Conservation (phyloP, 2,329 filamentous ascomycete species). For the Ophiocordyceps polyrhachis-furcata region DNA sequence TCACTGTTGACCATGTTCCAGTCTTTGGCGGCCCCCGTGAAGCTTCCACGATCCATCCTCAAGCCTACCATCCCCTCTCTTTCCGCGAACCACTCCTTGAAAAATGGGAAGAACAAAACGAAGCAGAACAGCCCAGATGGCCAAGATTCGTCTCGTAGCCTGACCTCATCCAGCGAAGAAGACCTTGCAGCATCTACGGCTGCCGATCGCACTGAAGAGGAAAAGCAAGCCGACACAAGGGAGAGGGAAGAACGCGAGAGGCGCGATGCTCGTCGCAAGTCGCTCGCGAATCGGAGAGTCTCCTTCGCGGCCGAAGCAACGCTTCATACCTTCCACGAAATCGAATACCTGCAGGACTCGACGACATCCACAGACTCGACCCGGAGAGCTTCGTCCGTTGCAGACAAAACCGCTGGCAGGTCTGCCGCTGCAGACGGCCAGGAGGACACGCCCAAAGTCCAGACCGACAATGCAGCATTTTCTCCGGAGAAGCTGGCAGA, state of each 20-base stretch:
- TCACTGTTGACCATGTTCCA: slow-evolving; percentile 11
- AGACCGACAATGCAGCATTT: slow-evolving; percentile 35
- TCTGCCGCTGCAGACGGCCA: slow-evolving; percentile 18
- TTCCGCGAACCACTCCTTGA: slow-evolving; percentile 47
- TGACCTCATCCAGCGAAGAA: neutral
- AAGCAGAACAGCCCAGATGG: neutral
- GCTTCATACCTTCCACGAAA: slow-evolving; percentile 88
- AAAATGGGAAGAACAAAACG: slow-evolving; percentile 12
- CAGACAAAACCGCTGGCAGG: slow-evolving; percentile 9
- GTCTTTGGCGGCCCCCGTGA: slow-evolving; percentile 35
- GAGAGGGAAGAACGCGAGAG: slow-evolving; percentile 57
- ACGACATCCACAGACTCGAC: slow-evolving; percentile 65
- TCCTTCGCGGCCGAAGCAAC: slow-evolving; percentile 97
- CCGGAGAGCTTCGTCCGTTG: slow-evolving; percentile 47
- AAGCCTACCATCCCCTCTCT: slow-evolving; percentile 56
- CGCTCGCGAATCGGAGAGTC: slow-evolving; percentile 77
- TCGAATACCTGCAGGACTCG: slow-evolving; percentile 76
- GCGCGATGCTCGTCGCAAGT: slow-evolving; percentile 79
- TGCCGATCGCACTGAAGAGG: slow-evolving; percentile 48
- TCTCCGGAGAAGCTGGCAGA: slow-evolving; percentile 41
- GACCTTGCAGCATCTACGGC: slow-evolving; percentile 31
- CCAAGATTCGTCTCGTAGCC: slow-evolving; percentile 6
- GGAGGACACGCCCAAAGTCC: slow-evolving; percentile 39
- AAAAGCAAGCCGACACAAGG: slow-evolving; percentile 49
- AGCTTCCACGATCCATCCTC: slow-evolving; percentile 51